Base-by-base conservation (phyloP, 2,329 filamentous ascomycete species). In the Ilyonectria mors-panacis region DNA sequence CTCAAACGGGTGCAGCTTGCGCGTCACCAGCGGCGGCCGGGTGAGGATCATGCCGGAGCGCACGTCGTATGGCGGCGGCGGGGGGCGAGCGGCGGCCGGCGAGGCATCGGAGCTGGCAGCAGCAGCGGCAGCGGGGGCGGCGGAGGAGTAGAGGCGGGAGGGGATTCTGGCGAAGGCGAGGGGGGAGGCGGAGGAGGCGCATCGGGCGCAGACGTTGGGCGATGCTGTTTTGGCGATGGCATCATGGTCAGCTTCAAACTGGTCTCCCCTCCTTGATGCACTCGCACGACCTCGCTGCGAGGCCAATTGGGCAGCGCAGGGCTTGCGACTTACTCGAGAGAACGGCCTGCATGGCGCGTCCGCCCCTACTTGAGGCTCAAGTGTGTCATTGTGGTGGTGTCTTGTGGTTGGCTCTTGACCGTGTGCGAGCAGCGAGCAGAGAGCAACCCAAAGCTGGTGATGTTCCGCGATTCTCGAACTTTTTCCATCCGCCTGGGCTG, bases 21-120 rank as follows among this genome's bases (percentile, higher is more conserved):
- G 92, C 28, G 96, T 98, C 76, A 99, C 87, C 66, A 97, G 85
- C 7, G 96, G 96, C 54, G 96, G 90, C 30, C 96, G 94, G 51
- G 94, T 96, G 70, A 99, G 90, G 73, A 98, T 89, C 66, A 98
- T 87, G 70, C 94, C 93, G 65, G 87, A 85, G 65, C 83, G 85
- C 78, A 90, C 84, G 71, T 83, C 81, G 81, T 88, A 88, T 59
- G 78, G 71, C 23, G 76, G 63, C 19, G 73, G 70, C 13, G 71
- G 51, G 63, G 19, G 70, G 66, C 30, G 69, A 58, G n/a, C 73
- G 47, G 66, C 65, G 42, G 65, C 63, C 37, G 70, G 66, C 28
- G 70, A 39, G 44, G 71, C 61, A 21, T 74, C 50, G 28, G 71
- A 56, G 50, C 72, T 63, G 42, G 72, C 58, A 5, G 73, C 65